Base-by-base conservation (phyloP, 2,329 filamentous ascomycete genomes). In the Atkinsonella texensis region DNA sequence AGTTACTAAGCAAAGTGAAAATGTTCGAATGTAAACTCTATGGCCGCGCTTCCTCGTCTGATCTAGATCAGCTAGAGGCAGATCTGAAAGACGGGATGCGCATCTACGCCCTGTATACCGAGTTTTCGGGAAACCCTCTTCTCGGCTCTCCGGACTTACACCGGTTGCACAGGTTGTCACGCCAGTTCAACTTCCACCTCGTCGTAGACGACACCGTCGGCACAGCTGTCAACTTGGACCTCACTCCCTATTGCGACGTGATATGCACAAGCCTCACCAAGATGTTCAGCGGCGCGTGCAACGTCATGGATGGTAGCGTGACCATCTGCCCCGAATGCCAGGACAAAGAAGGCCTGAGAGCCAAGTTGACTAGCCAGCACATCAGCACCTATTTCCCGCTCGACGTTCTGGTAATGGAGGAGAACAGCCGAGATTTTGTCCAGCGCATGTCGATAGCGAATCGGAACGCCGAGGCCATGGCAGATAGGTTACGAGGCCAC, bases 241-340 rank as follows among this genome's bases (percentile, higher is more conserved):
- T 80, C 15, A 58, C 75, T 1, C 58, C 63, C 0, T 65, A 66
- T 0, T 73, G 72, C 10, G 76, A 81, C 55, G 61, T 76, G 0
- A 51, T 78, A 31, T 56, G 73, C 4, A 71, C 70, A 0, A 70
- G 66, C n/a, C 60, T 77, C 11, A 77, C 74, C 5, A 79, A 79
- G 59, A 65, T 65, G 1, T 77, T 79, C 59, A 74, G 64, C 42
- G 76, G 76, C 3, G 72, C 72, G 55, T 70, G 72, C 7, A 69
- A 80, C 54, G 70, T 76, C 44, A 74, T 79, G 68, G 75, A 65
- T 20, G 76, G 71, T 10, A 71, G 70, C 52, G 56, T 67, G 10
- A 64, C 70, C 17, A 59, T 79, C 32, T 74, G 74, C 52, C 73
- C 74, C 0, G 56, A 62, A 10, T 72, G 70, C 0, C 54, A 52